phyloP scores from a whole-genome alignment of 805 yeast genomes.

The Ogataea ramenticola region DNA sequence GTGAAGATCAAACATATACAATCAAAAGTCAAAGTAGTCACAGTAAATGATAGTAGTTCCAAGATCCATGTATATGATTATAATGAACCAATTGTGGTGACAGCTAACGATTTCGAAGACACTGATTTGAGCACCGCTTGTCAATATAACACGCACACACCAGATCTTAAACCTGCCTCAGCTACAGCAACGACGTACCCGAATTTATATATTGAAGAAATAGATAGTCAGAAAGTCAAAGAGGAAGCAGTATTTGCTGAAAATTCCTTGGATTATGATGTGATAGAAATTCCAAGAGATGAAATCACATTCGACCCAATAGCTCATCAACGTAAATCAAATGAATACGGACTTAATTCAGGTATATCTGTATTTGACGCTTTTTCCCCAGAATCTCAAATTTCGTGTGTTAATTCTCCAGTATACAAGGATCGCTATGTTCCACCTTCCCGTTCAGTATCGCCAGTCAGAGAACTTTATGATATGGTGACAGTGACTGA shows the following conservation, averaged over 20 bases:
- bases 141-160: too few relatives aligned
- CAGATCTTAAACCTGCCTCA: too few relatives aligned
- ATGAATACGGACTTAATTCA: not conserved
- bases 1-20: not conserved
- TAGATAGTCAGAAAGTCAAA: too few relatives aligned
- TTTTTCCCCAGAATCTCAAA: not conserved
- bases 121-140: not conserved
- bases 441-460: not conserved
- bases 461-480: not conserved
- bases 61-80: not conserved
- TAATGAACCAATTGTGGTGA: not conserved
- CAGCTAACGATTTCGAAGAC: not conserved
- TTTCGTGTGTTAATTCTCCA: not conserved
- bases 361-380: not conserved
- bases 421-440: not conserved
- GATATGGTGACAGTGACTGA: not conserved
- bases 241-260: too few relatives aligned
- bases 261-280: not conserved
- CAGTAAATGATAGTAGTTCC: not conserved
- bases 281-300: not conserved
- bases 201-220: too few relatives aligned
- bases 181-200: too few relatives aligned
- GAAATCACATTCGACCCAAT: not conserved
- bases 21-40: not conserved
- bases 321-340: too few relatives aligned